These are phyloP conservation scores for Populus tomentosa DNA, from an alignment of 441 rosid genomes.

Conservation along the genomic window DNA sequence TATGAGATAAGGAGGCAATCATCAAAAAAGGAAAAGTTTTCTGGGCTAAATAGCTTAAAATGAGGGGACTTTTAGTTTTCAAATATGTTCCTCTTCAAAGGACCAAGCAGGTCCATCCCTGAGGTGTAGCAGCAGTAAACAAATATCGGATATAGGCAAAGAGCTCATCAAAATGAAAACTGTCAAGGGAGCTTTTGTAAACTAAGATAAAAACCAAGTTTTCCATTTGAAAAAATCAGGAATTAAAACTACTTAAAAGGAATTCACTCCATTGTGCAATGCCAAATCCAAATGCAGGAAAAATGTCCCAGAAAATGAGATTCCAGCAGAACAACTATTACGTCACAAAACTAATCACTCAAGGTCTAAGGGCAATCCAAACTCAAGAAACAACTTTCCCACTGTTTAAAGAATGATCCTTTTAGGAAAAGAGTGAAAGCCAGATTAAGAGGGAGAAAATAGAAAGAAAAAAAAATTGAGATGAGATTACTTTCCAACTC, in stretches of 20 bases:
- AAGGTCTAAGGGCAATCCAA: not conserved
- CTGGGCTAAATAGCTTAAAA: not conserved
- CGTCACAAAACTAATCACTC: not conserved
- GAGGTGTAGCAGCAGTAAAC: not conserved
- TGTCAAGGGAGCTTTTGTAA: not conserved
- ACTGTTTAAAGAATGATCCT: not conserved
- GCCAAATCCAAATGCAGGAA: not conserved
- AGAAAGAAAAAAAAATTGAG: not conserved
- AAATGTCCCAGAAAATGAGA: not conserved
- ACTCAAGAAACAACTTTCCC: not conserved
- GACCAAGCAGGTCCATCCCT: not conserved
- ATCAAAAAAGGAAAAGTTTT: no score
- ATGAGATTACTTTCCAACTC: not conserved
- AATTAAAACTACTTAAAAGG: not conserved
- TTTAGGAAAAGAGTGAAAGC: not conserved
- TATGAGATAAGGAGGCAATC: not conserved
- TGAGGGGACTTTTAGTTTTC: not conserved
- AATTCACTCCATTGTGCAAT: not conserved
- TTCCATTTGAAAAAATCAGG: not conserved
- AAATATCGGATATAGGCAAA: not conserved
- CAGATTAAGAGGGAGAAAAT: not conserved
- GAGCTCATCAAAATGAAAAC: not conserved
- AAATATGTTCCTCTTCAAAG: not conserved
- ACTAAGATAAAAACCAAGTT: not conserved
- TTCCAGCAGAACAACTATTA: not conserved